Conservation (phyloP, 306 rosid species). For the Prinsepia uniflora region DNA sequence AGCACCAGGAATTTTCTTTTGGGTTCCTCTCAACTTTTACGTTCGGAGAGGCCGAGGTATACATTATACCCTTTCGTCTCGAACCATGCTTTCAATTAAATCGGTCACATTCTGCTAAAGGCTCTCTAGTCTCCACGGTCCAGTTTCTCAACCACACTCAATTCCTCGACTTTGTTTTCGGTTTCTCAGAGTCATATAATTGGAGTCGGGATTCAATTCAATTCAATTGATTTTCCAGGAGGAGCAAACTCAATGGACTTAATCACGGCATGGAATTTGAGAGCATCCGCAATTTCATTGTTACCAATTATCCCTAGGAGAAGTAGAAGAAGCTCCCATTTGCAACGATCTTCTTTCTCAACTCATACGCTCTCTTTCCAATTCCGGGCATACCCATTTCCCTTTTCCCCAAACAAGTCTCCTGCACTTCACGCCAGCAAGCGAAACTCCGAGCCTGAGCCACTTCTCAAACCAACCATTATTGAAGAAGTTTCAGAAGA, state of each 20-base stretch:
- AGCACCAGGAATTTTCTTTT: too few relatives aligned
- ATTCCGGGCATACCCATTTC: slow-evolving; percentile 24
- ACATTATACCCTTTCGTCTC: too few relatives aligned
- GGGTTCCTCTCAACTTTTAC: too few relatives aligned
- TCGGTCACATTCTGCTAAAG: too few relatives aligned
- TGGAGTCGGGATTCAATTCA: not conserved
- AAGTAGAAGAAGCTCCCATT: slow-evolving; percentile 5
- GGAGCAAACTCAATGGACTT: slow-evolving; percentile 32
- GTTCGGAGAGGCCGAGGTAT: too few relatives aligned
- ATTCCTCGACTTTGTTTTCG: not conserved
- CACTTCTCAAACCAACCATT: slow-evolving; percentile 49
- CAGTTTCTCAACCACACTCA: not conserved
- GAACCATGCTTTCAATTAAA: too few relatives aligned
- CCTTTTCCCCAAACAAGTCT: slow-evolving; percentile 19
- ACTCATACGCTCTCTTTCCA: slow-evolving; percentile 20
- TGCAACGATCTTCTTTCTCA: slow-evolving; percentile 16
- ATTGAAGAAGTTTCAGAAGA: slow-evolving; percentile 51
- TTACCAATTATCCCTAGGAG: slow-evolving; percentile 18
- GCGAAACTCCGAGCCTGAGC: slow-evolving; percentile 44
- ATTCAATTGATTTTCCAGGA: slow-evolving; percentile 13
- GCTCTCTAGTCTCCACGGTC: too few relatives aligned
- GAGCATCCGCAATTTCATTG: slow-evolving; percentile 20
- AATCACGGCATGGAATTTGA: slow-evolving; percentile 21
- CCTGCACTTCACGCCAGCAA: slow-evolving; percentile 35
- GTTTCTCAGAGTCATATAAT: not conserved